A percentile compares a stretch with the other conserved stretches of the same genome.
Conservation (phyloP, 2,329 filamentous ascomycete genomes). For the Monascus ruber region DNA sequence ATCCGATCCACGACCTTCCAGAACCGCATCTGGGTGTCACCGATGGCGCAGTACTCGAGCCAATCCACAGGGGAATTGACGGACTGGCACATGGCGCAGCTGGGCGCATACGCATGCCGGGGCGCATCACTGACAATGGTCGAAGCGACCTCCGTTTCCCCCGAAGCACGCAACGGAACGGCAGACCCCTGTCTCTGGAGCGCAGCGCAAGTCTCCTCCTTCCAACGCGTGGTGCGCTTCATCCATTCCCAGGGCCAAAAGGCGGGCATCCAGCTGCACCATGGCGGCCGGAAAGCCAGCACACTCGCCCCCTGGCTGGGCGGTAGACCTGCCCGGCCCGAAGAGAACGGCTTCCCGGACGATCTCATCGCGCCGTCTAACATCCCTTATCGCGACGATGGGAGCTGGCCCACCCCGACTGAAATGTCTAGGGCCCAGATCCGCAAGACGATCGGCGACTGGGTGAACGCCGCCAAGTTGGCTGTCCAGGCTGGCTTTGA, state of each 20-base stretch:
- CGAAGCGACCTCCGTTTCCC: conserved; percentile 64
- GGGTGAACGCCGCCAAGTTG: conserved; percentile 44
- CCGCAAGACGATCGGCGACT: conserved; percentile 49
- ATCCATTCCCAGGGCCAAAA: conserved; percentile 66
- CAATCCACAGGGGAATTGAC: conserved; percentile 57
- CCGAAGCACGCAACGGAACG: conserved; percentile 72
- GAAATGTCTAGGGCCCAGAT: conserved; percentile 60
- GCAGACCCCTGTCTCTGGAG: conserved; percentile 55
- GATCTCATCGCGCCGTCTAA: conserved; percentile 38
- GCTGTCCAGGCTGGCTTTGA: conserved; percentile 62
- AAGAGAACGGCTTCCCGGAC: conserved; percentile 42
- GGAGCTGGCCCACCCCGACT: conserved; percentile 46
- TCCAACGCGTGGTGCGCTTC: conserved; percentile 59
- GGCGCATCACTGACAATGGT: conserved; percentile 63
- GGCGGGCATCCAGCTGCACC: conserved; percentile 67
- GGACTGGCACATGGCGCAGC: conserved; percentile 69
- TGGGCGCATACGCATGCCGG: conserved; percentile 63
- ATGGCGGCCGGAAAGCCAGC: conserved; percentile 58
- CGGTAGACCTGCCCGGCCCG: conserved; percentile 21
- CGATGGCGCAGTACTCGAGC: conserved; percentile 56
- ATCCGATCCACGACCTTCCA: conserved; percentile 47
- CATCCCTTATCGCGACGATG: conserved; percentile 44
- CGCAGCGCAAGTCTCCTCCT: conserved; percentile 57
- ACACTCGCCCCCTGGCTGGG: conserved; percentile 40
- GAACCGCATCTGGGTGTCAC: conserved; percentile 53